Evolutionary conservation across 2,329 filamentous ascomycete genomes (phyloP), one percentile per base, ranked within the genome.

Genomic region (Trichothecium sympodiale): DNA sequence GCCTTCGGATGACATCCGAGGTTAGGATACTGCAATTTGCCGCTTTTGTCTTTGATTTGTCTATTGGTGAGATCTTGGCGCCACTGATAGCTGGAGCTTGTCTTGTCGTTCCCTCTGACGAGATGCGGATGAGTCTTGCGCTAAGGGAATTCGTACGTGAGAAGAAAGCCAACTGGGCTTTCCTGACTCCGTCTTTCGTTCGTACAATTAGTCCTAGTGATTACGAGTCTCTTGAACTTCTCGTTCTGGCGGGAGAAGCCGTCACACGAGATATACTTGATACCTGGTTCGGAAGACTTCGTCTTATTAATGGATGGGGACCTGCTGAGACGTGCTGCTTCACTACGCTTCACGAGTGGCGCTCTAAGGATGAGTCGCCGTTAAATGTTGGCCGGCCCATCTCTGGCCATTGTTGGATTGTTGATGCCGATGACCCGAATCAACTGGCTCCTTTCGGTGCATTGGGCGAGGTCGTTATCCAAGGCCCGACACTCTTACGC

Each of bases 401-500:
- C 4, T 39, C 40, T 9, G 41, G 41, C 17, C 33, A 31, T 4
- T 35, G 31, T 15, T 42, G 40, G 40, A 38, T 42, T 20, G 35
- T 39, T 9, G 38, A 43, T 10, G 20, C 33, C 3, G 17, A 35
- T 8, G 23, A 44, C 16, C 25, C 31, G 14, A 14, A 35, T 13
- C 23, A 29, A 5, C 23, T 40, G 3, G 38, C 36, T 3, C 43
- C 43, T 17, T 10, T 41, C 14, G 43, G 43, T 13, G 31, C 27
- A 37, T 44, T n/a, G n/a, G n/a, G n/a, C n/a, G n/a, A n/a, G n/a
- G n/a, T n/a, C n/a, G n/a, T n/a, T n/a, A n/a, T n/a, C 14, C 37
- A 44, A 29, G 43, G 41, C 1, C 67, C 67, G 20, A 42, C 38
- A 17, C 7, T 73, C 13, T 64, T 62, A 17, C 52, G 60, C 26